Conservation (phyloP, 2,329 filamentous ascomycete genomes). For the Pleurostoma richardsiae region DNA sequence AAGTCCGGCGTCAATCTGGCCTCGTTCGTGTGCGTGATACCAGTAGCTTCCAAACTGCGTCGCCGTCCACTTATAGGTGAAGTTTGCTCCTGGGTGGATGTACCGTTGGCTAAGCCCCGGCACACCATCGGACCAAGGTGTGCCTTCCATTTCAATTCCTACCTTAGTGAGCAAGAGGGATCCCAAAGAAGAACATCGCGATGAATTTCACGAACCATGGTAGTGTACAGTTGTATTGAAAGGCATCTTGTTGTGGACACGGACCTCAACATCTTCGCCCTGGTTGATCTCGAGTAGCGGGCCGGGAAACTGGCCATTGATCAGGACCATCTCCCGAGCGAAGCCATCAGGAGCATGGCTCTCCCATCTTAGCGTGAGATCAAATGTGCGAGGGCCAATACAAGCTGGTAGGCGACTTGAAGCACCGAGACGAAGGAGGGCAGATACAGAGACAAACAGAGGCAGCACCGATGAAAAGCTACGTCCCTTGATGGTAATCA, state of each 20-base stretch:
- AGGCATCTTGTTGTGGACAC: constrained; percentile 39
- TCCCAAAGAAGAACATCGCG: too few relatives aligned
- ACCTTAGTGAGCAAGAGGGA: background rate
- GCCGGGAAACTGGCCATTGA: constrained; percentile 59
- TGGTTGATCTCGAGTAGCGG: constrained; percentile 50
- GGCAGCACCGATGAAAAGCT: too few relatives aligned
- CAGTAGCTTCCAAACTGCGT: constrained; percentile 53
- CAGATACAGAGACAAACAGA: too few relatives aligned
- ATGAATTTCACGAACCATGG: constrained; percentile 28
- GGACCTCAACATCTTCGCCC: constrained; percentile 41
- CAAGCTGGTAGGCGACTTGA: background rate
- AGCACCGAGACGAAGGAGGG: too few relatives aligned
- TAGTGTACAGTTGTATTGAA: constrained; percentile 44
- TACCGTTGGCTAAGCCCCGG: constrained; percentile 49
- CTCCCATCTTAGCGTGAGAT: constrained; percentile 29
- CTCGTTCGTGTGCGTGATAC: constrained; percentile 54
- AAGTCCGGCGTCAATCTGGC: constrained; percentile 55
- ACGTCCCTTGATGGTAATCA: too few relatives aligned
- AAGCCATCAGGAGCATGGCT: constrained; percentile 37
- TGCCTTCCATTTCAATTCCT: constrained; percentile 43
- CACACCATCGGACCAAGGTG: constrained; percentile 57
- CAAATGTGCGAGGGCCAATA: constrained; percentile 9
- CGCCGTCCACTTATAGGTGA: constrained; percentile 50
- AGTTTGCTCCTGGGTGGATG: constrained; percentile 42
- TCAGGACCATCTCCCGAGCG: constrained; percentile 36